Base-by-base conservation (phyloP, 2,329 filamentous ascomycete genomes). In the Phaeomoniella chlamydospora region DNA sequence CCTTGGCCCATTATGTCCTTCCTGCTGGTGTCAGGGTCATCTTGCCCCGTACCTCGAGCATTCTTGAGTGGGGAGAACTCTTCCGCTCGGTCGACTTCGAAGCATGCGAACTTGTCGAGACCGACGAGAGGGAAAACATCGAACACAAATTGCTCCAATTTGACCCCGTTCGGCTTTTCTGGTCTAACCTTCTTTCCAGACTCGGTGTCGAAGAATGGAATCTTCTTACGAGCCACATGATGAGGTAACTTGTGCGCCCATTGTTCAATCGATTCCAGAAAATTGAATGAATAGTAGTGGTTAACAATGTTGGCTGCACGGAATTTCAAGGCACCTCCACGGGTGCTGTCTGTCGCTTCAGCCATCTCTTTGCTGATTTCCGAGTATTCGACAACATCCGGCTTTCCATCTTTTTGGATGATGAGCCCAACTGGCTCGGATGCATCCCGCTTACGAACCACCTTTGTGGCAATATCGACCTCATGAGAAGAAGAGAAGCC, bases 31-130 rank as follows among this genome's bases (percentile, higher is more conserved):
- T 94, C 86, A 9, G 85, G 82, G 57, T 94, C 85, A 54, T 98
- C 90, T 62, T 94, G 82, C 18, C 83, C 84, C 29, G 83, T 86
- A 37, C 86, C 84, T 43, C 68, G 71, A 9, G 74, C 75, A 54
- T 98, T 98, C 77, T 98, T 98, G 46, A 98, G 67, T 3, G 90
- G 90, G 17, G 86, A 94, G 66, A 98, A 98, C 63, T 98, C 90
- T 48, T 98, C 90, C 65, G 94, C 87, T 42, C 90, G 84, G 59
- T 78, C 84, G 36, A 98, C 90, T 63, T 98, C 90, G 64, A 96
- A 80, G 60, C 79, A 93, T 15, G 87, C 90, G 53, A 98, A 98
- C 63, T 92, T 86, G 46, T 78, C 71, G 44, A 98, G 74, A 13
- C 78, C 65, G 36, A 93, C 68, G 67, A 88, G 72, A 41, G 88